A percentile compares a stretch with the other conserved stretches of the same genome.
phyloP scores from a whole-genome alignment of 192 early-diverging fungal species.

The Backusella liffmaniae region DNA sequence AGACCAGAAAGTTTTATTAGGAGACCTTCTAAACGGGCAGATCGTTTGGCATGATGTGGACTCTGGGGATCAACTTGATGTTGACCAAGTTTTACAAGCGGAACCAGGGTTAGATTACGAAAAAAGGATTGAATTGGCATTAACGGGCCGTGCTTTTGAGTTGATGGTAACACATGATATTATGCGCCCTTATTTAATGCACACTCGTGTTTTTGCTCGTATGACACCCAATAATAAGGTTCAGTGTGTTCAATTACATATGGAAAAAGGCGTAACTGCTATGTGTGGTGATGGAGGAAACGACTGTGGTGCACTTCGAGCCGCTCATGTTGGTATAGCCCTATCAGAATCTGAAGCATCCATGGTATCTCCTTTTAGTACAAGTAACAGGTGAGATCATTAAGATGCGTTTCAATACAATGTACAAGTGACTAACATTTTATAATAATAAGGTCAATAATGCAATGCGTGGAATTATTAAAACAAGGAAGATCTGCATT shows the following conservation, averaged over 20 bases:
- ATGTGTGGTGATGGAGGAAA: conserved; percentile 93
- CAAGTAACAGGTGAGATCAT: conserved; percentile 33
- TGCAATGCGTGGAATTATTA: conserved; percentile 69
- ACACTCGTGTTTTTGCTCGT: conserved; percentile 75
- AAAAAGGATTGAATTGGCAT: conserved; percentile 59
- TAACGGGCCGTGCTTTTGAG: conserved; percentile 70
- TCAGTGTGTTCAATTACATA: conserved; percentile 67
- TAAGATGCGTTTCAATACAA: not conserved
- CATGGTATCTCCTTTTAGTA: conserved; percentile 81
- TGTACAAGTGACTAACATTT: not conserved
- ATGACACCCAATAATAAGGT: conserved; percentile 82
- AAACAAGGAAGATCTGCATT: conserved; percentile 71
- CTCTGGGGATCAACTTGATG: conserved; percentile 42
- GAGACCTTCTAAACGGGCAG: conserved; percentile 36
- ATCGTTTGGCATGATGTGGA: conserved; percentile 63
- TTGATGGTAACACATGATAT: conserved; percentile 34
- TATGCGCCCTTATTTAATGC: conserved; percentile 55
- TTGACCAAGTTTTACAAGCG: conserved; percentile 32
- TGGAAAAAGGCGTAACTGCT: conserved; percentile 74
- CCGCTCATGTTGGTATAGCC: conserved; percentile 79
- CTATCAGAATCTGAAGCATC: conserved; percentile 77
- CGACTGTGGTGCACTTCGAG: conserved; percentile 79
- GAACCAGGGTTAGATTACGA: conserved; percentile 8
- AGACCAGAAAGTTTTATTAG: conserved; percentile 53
- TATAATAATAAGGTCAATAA: conserved; percentile 40